A percentile compares a stretch with the other conserved stretches of the same genome.
These are phyloP conservation scores for Selenicereus undatus DNA, from an alignment of 148 eudicot genomes.

Conservation along the genomic window DNA sequence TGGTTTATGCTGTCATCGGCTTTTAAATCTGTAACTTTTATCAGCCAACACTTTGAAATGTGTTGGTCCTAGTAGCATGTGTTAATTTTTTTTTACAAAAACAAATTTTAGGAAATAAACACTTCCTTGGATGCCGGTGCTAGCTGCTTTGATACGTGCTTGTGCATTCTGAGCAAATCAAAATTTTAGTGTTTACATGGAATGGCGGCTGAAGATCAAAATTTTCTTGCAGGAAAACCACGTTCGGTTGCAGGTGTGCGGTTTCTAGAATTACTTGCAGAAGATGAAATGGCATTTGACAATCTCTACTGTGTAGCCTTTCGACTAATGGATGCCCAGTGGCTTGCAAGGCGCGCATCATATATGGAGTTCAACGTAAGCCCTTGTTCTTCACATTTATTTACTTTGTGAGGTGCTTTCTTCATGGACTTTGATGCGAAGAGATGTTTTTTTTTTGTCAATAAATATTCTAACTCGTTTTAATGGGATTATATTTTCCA, in stretches of 20 bases:
- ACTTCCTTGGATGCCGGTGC: no score
- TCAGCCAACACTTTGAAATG: no score
- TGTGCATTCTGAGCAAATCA: background rate
- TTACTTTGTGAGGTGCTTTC: background rate
- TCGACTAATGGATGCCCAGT: constrained; percentile 78
- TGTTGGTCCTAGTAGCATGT: no score
- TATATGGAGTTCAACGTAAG: constrained; percentile 79
- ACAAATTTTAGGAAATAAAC: no score
- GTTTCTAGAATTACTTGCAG: constrained; percentile 56
- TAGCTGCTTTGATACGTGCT: no score
- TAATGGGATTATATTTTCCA: constrained; percentile 13
- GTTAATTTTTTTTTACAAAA: no score
- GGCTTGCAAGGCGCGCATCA: constrained; percentile 83
- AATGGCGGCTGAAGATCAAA: background rate
- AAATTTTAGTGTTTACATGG: background rate
- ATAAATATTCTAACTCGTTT: background rate
- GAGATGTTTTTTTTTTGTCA: no score
- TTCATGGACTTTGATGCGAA: no score
- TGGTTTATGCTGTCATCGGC: no score
- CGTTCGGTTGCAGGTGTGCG: constrained; percentile 44
- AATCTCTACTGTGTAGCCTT: constrained; percentile 67
- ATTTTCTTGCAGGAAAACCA: constrained; percentile 53
- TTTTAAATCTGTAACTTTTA: no score
- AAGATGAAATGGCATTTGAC: constrained; percentile 76
- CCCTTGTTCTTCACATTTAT: background rate